Evolutionary conservation across 1,284 basidiomycete species (phyloP), one percentile per base, ranked within the genome.

Genomic region (Fomitiporia mediterranea): DNA sequence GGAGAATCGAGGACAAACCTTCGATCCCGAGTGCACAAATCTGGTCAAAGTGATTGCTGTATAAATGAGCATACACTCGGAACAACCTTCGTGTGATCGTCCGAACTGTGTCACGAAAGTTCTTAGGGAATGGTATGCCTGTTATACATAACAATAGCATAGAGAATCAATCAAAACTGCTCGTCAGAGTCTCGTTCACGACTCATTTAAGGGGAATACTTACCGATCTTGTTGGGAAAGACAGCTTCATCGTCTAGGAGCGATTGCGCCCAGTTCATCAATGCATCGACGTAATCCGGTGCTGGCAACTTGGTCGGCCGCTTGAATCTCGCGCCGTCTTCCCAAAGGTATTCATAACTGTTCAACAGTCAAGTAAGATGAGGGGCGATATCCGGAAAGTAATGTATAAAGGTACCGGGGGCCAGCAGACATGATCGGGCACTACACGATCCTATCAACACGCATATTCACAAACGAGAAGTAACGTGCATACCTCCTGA

Each of bases 41-140:
- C 68, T 98, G 96, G 66, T 98, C 96, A 71, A 99, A 99, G 73
- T 99, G 97, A 65, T 95, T 95, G 78, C 96, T 97, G 77, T 99
- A 99, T 66, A 99, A 86, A 71, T 99, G 97, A 21, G 95, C 97
- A 68, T 99, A 99, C 40, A 99, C 91, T 13, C 97, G 82, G 80
- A 99, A 99, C 48, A 99, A 73, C 25, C 97, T 82, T 52, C 97
- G 82, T 56, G 95, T 82, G 58, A 99, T 94, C 13, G 92, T 94
- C 69, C 94, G 89, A 61, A 98, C 88, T 0, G 91, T 96, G 19
- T 91, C 86, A 43, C 86, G 83, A 73, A 99, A 99, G 66, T 86
- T 92, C 67, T 83, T 84, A 2, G 96, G 92, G 71, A 99, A 99
- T 1, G 93, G 86, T 4, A 94, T 86, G 51, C 94, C 93, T 94